Base-by-base conservation (phyloP, 2,329 filamentous ascomycete species). In the Diaporthe batatas region DNA sequence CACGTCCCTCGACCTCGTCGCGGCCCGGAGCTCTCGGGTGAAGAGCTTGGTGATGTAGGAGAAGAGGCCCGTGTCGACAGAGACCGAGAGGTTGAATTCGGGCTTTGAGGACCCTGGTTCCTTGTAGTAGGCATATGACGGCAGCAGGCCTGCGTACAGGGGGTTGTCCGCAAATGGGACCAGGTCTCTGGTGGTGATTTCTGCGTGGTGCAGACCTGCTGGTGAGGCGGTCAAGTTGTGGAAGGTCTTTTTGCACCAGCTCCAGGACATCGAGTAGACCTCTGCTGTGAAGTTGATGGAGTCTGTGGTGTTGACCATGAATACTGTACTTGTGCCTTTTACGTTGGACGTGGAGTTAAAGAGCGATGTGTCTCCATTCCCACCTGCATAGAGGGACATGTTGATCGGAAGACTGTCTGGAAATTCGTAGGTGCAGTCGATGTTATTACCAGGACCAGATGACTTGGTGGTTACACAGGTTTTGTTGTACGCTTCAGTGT, bases 211-310 rank as follows among this genome's bases (percentile, higher is more conserved):
- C 3, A 39, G 55, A 21, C 55, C 55, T 11, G 34, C 36, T 39
- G 55, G 55, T 16, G 55, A 58, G 12, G 55, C 55, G 21, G 55
- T 58, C 12, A 36, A 21, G n/a, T 58, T 58, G 21, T 36, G 55
- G 55, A 58, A 58, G 21, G 55, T 58, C n/a, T 58, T 58, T n/a
- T 58, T 39, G 55, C 55, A 58, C 34, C 32, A 58, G 11, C 23
- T 39, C 55, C 55, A 58, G 11, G 55, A 58, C 55, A 58, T 58
- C 1, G 55, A 36, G n/a, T 58, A 58, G n/a, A 25, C 55, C 55
- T 58, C 55, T 2, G 55, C 21, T 23, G 34, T 25, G 34, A 36
- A 39, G 4, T 14, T 58, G 21, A n/a, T 39, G 34, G 32, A 23
- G 36, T 58, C 44, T 23, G 44, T 58, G 3, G 55, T 58, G 2